These are phyloP conservation scores for Misopates orontium DNA, from an alignment of 257 asterid species.

Conservation along the genomic window DNA sequence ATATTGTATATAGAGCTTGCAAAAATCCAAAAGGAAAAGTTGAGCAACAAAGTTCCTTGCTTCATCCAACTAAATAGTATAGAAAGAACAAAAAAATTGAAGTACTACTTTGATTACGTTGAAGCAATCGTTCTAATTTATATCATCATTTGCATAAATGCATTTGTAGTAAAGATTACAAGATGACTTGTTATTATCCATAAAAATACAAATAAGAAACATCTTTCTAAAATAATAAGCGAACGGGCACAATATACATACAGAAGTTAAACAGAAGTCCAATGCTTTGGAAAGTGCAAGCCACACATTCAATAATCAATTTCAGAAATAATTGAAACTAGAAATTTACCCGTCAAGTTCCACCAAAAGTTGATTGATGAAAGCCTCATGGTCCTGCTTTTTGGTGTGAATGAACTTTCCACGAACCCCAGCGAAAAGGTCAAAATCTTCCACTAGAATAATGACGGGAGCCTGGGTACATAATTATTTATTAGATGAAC, in stretches of 20 bases:
- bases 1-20: neutral
- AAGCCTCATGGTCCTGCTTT: constrained; percentile 96
- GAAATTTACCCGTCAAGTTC: constrained; percentile 91
- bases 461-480: constrained; percentile 91
- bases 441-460: constrained; percentile 96
- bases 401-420: constrained; percentile 87
- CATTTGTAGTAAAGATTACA: constrained; percentile 1
- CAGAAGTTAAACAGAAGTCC: neutral
- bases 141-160: constrained; percentile 14
- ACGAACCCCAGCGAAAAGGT: constrained; percentile 97
- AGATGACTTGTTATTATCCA: neutral
- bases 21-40: neutral
- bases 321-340: constrained; percentile 20
- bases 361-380: constrained; percentile 96
- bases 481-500: constrained; percentile 28
- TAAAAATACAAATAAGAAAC: neutral
- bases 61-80: constrained; percentile 15
- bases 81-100: neutral
- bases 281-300: constrained; percentile 9
- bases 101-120: neutral
- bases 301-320: constrained; percentile 3
- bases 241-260: constrained; percentile 23
- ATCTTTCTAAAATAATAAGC: neutral
- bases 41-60: neutral
- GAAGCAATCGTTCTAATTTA: constrained; percentile 5